A percentile compares a stretch with the other conserved stretches of the same genome.
Conservation (phyloP, 2,329 filamentous ascomycete species). For the Boeremia lycopersici region DNA sequence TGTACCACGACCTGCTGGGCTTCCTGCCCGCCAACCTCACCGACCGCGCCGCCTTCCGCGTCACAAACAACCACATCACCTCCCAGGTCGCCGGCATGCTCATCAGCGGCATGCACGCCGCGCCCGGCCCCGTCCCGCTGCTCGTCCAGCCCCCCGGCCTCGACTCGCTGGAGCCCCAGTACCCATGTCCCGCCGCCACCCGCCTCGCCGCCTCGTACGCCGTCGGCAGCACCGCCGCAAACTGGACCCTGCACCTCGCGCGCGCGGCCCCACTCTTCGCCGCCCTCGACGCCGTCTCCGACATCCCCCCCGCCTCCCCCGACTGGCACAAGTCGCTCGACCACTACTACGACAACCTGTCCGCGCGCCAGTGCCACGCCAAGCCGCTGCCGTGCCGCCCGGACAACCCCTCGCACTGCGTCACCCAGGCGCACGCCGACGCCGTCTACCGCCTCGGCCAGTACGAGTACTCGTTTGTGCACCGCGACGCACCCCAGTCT, state of each 20-base stretch:
- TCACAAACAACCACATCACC: slow-evolving; percentile 84
- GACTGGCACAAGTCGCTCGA: slow-evolving; percentile 76
- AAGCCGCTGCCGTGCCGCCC: slow-evolving; percentile 73
- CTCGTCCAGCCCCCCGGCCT: slow-evolving; percentile 60
- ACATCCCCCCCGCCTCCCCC: slow-evolving; percentile 60
- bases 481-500: slow-evolving; percentile 68
- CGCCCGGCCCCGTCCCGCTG: slow-evolving; percentile 41
- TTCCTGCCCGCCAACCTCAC: slow-evolving; percentile 65
- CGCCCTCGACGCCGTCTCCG: slow-evolving; percentile 70
- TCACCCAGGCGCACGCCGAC: slow-evolving; percentile 68
- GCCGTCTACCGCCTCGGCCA: slow-evolving; percentile 76
- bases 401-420: slow-evolving; percentile 60
- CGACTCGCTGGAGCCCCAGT: slow-evolving; percentile 77
- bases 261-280: slow-evolving; percentile 61
- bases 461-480: slow-evolving; percentile 81
- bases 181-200: slow-evolving; percentile 65
- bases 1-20: slow-evolving; percentile 72
- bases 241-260: slow-evolving; percentile 70
- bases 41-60: slow-evolving; percentile 65
- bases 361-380: slow-evolving; percentile 75
- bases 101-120: slow-evolving; percentile 66
- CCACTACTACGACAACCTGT: slow-evolving; percentile 86
- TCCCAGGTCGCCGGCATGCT: slow-evolving; percentile 80
- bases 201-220: slow-evolving; percentile 53
- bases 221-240: slow-evolving; percentile 49